Base-by-base conservation (phyloP, 257 asterid genomes). In the Rhazya stricta region DNA sequence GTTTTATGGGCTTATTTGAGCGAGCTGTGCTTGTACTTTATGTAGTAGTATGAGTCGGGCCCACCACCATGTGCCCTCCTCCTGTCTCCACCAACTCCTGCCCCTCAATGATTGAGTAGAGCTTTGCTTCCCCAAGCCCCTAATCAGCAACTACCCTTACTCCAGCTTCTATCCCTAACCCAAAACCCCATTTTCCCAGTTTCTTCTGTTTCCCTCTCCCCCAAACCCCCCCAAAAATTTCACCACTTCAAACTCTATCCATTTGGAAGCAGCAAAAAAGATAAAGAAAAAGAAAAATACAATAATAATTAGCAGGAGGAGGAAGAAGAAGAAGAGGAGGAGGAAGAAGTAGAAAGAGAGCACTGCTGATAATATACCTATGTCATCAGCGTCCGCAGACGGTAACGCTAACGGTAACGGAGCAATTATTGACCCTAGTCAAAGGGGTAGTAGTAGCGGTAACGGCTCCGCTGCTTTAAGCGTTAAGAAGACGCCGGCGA, bases 41-140 rank as follows among this genome's bases (percentile, higher is more conserved):
- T 58, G 53, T 67, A 57, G 63, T 66, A 69, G 85, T 71, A 18
- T 19, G 51, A 67, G 87, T 72, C 86, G 94, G 75, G 77, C 96
- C 96, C 96, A 86, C 96, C 90, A 78, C 96, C 98, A 90, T 93
- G 98, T 93, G 98, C 92, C 90, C 81, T 81, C 87, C 83, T 86
- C 88, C 97, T 89, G 95, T 89, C 97, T 88, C 98, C 97, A 91
- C 96, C 97, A 91, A 84, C 89, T 86, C 81, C 90, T 89, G 96
- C 93, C 90, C 73, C 91, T 91, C 97, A 91, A 91, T 93, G 87
- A 93, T 93, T 91, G 81, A 88, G 32, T 41, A 15, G 63, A 69
- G 41, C 82, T 74, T 34, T 54, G 63, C 73, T 77, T 65, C 78
- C 75, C 74, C 42, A 13, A 30, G 69, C 41, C 61, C 71, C 5